Conservation (phyloP, 306 rosid genomes). For the Aeschynomene evenia region DNA sequence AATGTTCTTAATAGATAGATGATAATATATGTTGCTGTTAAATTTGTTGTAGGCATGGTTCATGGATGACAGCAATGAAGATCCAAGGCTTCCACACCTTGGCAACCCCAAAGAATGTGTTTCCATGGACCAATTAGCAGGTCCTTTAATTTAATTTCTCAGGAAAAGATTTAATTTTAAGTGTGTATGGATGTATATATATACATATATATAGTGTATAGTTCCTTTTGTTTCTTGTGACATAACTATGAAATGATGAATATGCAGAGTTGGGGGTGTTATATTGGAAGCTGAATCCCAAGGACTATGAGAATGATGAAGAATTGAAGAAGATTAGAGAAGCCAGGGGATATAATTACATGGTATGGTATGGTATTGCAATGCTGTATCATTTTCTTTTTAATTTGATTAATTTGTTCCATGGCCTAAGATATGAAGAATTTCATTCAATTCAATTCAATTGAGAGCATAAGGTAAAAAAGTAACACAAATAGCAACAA, state of each 20-base stretch:
- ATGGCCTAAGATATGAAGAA: too few relatives aligned
- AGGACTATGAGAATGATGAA: conserved; percentile 50
- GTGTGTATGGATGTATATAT: background rate
- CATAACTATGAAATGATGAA: background rate
- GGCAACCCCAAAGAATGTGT: conserved; percentile 45
- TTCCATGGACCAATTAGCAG: conserved; percentile 49
- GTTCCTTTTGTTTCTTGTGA: background rate
- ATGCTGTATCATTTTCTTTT: background rate
- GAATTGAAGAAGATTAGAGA: conserved; percentile 56
- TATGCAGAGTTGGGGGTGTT: conserved; percentile 20
- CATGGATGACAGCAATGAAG: conserved; percentile 54
- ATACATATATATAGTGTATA: background rate
- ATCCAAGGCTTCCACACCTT: conserved; percentile 62
- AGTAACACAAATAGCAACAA: too few relatives aligned
- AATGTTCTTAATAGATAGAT: background rate
- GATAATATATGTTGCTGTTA: too few relatives aligned
- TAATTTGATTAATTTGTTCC: background rate
- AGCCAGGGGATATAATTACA: conserved; percentile 61
- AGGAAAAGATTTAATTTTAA: background rate
- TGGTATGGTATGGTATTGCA: conserved; percentile 52
- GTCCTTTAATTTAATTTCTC: conserved; percentile 29
- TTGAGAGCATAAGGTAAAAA: too few relatives aligned
- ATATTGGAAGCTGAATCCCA: conserved; percentile 21
- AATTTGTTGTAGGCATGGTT: conserved; percentile 56
- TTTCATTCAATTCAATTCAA: too few relatives aligned